Evolutionary conservation across 2,329 filamentous ascomycete genomes (phyloP), one percentile per base, ranked within the genome.

Genomic region (Penicillium sp.): DNA sequence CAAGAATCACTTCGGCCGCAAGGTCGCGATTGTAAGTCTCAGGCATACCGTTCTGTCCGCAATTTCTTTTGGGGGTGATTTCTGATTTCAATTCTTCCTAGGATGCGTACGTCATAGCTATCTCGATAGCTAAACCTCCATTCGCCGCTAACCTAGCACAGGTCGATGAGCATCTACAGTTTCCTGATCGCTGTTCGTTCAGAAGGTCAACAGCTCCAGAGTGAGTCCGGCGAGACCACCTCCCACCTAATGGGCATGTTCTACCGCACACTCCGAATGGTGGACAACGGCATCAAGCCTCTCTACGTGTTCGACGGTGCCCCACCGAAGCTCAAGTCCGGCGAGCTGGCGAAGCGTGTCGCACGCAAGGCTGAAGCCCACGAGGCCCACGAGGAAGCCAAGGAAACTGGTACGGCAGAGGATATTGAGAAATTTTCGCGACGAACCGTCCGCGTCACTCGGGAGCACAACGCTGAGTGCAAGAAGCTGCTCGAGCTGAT

Each of bases 161-260:
- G 87, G 43, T 99, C 94, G 45, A 99, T 99, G 94, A 96, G 90
- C 77, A 90, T 99, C 69, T 99, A 99, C 82, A 96, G 90, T 75
- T 99, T 99, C 80, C 85, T 99, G 57, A 94, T 99, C 72, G 94
- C 94, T 46, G 94, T 99, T 51, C 92, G 94, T 65, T 97, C 92
- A 67, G 92, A 96, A 66, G 94, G 94, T 65, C 91, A 99, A 74
- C 92, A 97, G 76, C 87, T 99, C 66, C 97, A 88, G 83, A 95
- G 88, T 75, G 94, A 99, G 68, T 88, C 87, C 48, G 94, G 94
- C 68, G 92, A 97, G 75, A 99, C 94, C 2, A 99, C 94, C 1
- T 99, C 94, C 16, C 94, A 99, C 73, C 80, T 99, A 14, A 97
- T 99, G 92, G 94, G 94, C 69, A 93, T 99, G 87, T 99, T 99